Percentiles rank a stretch among this genome's conserved stretches.
phyloP scores from a whole-genome alignment of 2,329 filamentous ascomycete species.

The Cytospora leucostoma region DNA sequence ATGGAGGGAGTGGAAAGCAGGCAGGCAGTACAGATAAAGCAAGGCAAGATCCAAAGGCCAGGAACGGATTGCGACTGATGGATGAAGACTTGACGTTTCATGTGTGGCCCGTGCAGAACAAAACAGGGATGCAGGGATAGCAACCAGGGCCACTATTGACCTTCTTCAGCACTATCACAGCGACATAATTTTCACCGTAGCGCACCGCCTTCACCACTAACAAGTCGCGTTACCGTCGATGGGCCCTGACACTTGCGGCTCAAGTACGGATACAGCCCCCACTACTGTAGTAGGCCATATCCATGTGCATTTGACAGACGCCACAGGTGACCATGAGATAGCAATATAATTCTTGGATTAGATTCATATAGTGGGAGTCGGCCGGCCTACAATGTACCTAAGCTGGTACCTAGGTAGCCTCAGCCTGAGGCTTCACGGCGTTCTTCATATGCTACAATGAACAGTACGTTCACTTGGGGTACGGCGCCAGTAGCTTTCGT shows the following conservation, averaged over 20 bases:
- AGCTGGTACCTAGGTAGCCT: too few relatives aligned
- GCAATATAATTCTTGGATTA: background rate
- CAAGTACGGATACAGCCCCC: background rate
- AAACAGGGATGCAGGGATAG: conserved; percentile 12
- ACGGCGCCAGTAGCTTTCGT: too few relatives aligned
- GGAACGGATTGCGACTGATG: conserved; percentile 22
- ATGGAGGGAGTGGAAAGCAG: background rate
- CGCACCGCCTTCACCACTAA: background rate
- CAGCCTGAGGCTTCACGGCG: too few relatives aligned
- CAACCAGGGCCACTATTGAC: background rate
- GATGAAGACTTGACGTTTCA: conserved; percentile 20
- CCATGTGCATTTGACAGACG: background rate
- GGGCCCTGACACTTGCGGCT: conserved; percentile 9
- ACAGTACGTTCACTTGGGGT: too few relatives aligned
- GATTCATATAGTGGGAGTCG: background rate
- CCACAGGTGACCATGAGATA: background rate
- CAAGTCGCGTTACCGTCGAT: background rate
- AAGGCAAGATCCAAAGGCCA: conserved; percentile 29
- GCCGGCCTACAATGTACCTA: too few relatives aligned
- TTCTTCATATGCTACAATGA: too few relatives aligned
- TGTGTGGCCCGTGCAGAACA: conserved; percentile 4
- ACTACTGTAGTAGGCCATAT: conserved; percentile 2
- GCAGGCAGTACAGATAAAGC: background rate
- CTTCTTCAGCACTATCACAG: background rate
- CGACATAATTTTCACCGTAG: background rate